Evolutionary conservation across 805 yeast genomes (phyloP).

Genomic region (Brettanomyces anomalus): DNA sequence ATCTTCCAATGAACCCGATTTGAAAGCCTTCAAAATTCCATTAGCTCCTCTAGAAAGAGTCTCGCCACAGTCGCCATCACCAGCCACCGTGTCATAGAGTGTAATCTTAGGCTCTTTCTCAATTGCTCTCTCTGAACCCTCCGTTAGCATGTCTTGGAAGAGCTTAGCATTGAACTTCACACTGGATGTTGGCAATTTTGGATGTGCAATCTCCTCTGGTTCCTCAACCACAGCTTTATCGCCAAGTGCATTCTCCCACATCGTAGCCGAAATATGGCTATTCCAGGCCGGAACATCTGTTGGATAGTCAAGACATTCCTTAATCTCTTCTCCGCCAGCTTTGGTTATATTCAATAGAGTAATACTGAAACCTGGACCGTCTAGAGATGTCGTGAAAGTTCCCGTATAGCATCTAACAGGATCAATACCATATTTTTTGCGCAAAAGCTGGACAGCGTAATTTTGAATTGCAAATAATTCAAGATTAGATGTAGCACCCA

Average conservation of each 20-base stretch:
- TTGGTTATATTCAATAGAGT: conserved; percentile 66
- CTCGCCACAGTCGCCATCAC: conserved; percentile 97
- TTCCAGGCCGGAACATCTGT: conserved; percentile 85
- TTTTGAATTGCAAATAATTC: conserved; percentile 69
- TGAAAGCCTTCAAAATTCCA: conserved; percentile 51
- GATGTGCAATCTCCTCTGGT: conserved; percentile 17
- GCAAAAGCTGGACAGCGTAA: conserved; percentile 44
- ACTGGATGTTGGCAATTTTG: conserved; percentile 22
- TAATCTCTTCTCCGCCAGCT: conserved; percentile 34
- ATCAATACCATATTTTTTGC: conserved; percentile 39
- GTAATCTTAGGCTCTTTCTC: conserved; percentile 79
- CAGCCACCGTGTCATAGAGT: conserved; percentile 77
- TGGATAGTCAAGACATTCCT: conserved; percentile 57
- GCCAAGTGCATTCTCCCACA: conserved; percentile 12
- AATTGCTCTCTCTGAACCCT: conserved; percentile 44
- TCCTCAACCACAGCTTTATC: conserved; percentile 19
- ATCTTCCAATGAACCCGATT: conserved; percentile 27
- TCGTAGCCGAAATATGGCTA: conserved; percentile 26
- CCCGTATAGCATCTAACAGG: conserved; percentile 71
- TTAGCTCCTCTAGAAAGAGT: conserved; percentile 78
- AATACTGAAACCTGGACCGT: conserved; percentile 86
- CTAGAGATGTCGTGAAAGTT: conserved; percentile 79
- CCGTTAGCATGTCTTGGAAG: conserved; percentile 28
- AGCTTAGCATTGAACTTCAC: conserved; percentile 23
- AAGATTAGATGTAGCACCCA: conserved; percentile 83